phyloP scores from a whole-genome alignment of 495 filamentous ascomycete genomes.

The Choiromyces venosus region DNA sequence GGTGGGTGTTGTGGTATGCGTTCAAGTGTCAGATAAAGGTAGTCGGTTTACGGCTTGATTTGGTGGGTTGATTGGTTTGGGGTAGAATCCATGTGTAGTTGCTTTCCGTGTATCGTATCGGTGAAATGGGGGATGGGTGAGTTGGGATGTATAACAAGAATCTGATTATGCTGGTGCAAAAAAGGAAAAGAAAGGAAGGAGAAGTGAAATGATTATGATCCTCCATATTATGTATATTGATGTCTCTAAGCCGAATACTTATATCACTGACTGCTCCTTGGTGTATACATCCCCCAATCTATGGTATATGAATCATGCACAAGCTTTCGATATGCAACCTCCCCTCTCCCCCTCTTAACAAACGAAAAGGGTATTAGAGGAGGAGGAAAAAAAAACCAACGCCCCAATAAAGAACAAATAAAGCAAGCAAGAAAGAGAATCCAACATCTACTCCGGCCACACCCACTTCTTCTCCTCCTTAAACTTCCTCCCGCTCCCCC shows the following conservation, averaged over 20 bases:
- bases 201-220: neutral
- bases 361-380: too few species aligned
- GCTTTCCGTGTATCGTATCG: too few species aligned
- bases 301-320: neutral
- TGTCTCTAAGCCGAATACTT: neutral
- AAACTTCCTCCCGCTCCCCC: constrained; percentile 34
- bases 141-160: too few species aligned
- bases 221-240: neutral
- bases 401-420: neutral
- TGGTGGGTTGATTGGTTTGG: too few species aligned
- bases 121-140: too few species aligned
- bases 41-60: too few species aligned
- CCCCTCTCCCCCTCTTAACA: too few species aligned
- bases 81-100: too few species aligned
- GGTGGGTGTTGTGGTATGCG: too few species aligned
- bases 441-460: neutral
- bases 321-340: too few species aligned
- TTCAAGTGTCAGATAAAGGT: too few species aligned
- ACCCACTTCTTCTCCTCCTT: constrained; percentile 15
- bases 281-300: neutral
- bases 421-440: neutral
- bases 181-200: neutral
- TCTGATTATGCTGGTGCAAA: too few species aligned
- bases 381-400: neutral
- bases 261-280: neutral